phyloP scores from a whole-genome alignment of 208 protist species.

The Acanthamoeba castellanii region DNA sequence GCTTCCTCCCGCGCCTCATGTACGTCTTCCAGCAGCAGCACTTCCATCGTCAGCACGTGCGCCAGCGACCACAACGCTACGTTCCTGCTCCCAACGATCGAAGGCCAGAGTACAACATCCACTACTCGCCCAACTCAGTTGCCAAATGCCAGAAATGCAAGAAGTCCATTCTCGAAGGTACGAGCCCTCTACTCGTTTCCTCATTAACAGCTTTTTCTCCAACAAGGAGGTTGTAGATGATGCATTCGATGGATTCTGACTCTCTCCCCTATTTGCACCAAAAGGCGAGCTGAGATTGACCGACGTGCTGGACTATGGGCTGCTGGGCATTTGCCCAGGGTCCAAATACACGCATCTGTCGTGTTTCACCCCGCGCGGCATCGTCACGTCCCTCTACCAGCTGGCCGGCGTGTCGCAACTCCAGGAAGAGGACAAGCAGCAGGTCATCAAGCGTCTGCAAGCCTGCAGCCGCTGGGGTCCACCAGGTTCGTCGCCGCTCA shows the following conservation, averaged over 20 bases:
- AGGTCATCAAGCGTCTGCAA: not conserved
- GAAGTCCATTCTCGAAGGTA: not conserved
- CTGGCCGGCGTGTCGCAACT: slow-evolving; percentile 1
- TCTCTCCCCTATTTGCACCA: not conserved
- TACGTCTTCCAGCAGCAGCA: not conserved
- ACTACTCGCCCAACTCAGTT: slow-evolving; percentile 14
- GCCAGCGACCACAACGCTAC: not conserved
- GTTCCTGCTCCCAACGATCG: not conserved
- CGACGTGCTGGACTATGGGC: not conserved
- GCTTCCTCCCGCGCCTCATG: not conserved
- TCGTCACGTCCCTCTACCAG: not conserved
- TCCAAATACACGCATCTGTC: not conserved
- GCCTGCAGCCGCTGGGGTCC: not conserved
- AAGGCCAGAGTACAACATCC: not conserved
- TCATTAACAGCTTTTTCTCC: not conserved
- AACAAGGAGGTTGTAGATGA: too few species aligned
- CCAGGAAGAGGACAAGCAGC: slow-evolving; percentile 11
- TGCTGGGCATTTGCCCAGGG: not conserved
- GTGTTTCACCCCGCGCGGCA: not conserved
- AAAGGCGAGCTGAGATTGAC: not conserved
- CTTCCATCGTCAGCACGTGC: not conserved
- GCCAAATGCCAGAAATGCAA: slow-evolving; percentile 21
- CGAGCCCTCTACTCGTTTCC: not conserved
- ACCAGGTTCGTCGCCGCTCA: not conserved
- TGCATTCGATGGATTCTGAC: too few species aligned